Evolutionary conservation across 768 basidiomycete genomes (phyloP), one percentile per base, ranked within the genome.

Genomic region (Panellus pusillus): DNA sequence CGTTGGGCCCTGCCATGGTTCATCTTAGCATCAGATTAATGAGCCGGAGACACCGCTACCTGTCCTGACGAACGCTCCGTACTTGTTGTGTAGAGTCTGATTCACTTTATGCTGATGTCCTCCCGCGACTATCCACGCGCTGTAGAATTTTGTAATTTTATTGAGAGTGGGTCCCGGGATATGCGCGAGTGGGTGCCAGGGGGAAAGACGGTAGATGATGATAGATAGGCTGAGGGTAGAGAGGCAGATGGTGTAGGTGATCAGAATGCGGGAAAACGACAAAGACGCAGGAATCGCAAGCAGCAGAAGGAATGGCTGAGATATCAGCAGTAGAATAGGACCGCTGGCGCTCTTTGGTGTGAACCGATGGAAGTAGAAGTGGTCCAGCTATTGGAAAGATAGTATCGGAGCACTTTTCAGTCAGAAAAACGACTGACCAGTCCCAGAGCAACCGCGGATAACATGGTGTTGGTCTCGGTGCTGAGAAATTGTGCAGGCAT

Each of bases 31-130:
- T 35, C 32, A 35, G 3, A 35, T 35, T 7, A 14, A 14, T 11
- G 14, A 35, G 11, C 32, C 32, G 32, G 11, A 2, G 32, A 35
- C 8, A 35, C 19, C 14, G 65, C 73, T 47, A 81, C 84, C 83
- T 28, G 79, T 73, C 59, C 84, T 71, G 19, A 84, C 79, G 19
- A 80, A 68, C 40, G 79, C 74, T 4, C 85, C 85, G 46, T 83
- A 84, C 47, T 68, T 70, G 27, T 75, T 69, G 58, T 85, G 84
- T 17, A 83, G 63, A 15, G 63, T 57, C 32, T 70, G 65, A 52
- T 76, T 74, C 50, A 74, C 72, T 2, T 68, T 61, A 57, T 82
- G 76, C 43, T 79, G 77, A 52, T 73, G 70, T 7, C 80, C 81
- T 1, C 55, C 55, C 7, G 61, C 57, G 13, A 70, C 66, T 5